Evolutionary conservation across 23 red algal genomes (phyloP), one percentile per base, ranked within the genome.

Genomic region (Chondrus crispus): DNA sequence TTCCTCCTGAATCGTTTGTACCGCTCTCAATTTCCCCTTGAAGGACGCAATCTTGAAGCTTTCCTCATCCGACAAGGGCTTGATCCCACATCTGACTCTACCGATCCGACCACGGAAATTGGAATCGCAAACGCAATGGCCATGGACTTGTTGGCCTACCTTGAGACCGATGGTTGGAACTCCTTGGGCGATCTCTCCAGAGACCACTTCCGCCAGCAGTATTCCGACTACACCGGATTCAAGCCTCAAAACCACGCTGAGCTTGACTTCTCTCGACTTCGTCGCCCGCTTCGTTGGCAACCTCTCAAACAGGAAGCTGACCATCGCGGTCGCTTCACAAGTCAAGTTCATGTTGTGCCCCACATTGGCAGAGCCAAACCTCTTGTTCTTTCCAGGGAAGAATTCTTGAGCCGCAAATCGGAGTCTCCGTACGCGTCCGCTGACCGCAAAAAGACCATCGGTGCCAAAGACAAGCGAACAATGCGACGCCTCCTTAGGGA

Each of bases 171-270:
- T 46, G 72, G 72, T 4, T 90, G 87, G 72, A 90, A 90, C 46
- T 90, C 87, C 5, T 62, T 75, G n/a, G 87, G 87, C 28, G 72
- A 90, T 64, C 60, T 75, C 20, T 90, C 87, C 6, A 47, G 44
- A 13, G 38, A 29, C 51, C 71, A 62, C 28, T 90, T 78, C 52
- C 19, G 52, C 3, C 87, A 42, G 16, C 42, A 38, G 16, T 89
- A 46, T 89, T 43, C 29, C 44, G 85, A 89, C 40, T 53, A 24
- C 29, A 89, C 85, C 3, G 49, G 32, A 10, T 89, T 76, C 28
- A 73, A 60, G 29, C 85, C 85, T 42, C 9, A 8, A 5, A 89
- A 89, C 53, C 69, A 28, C 16, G 85, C 47, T 29, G 30, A 32
- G 18, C 29, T 75, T 20, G 48, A 33, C 26, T 50, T 69, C 11